Conservation (phyloP, 257 asterid genomes). For the Orobanche coerulescens region DNA sequence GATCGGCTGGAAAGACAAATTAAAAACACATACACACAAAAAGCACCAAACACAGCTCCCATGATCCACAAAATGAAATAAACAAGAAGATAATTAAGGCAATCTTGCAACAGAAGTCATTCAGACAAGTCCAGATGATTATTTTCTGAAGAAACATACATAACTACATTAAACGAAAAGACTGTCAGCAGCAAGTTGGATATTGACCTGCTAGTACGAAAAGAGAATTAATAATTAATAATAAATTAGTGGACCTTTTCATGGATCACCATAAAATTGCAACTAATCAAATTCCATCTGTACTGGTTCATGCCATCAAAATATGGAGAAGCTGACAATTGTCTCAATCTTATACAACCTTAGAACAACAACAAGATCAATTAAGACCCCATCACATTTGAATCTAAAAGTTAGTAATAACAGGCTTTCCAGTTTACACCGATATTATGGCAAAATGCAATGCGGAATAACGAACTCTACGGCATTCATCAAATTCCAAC, state of each 20-base stretch:
- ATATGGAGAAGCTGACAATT: not conserved
- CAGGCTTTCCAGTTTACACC: not conserved
- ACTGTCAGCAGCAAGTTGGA: not conserved
- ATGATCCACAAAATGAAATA: not conserved
- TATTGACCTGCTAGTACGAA: not conserved
- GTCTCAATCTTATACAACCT: constrained; percentile 6
- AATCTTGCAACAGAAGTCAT: not conserved
- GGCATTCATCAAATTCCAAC: constrained; percentile 8
- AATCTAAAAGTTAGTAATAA: not conserved
- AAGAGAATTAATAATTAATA: not conserved
- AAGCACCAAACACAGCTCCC: constrained; percentile 1
- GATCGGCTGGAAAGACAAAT: not conserved
- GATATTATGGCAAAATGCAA: constrained; percentile 3
- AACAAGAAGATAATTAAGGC: not conserved
- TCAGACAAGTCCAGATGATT: constrained; percentile 1
- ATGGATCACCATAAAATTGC: not conserved
- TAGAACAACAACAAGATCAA: constrained; percentile 5
- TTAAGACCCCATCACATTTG: constrained; percentile 5
- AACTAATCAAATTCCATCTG: not conserved
- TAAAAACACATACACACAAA: not conserved
- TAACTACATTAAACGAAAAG: not conserved
- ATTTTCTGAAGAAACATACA: not conserved
- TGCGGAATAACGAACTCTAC: constrained; percentile 15
- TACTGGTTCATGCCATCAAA: not conserved
- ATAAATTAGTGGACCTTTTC: not conserved